phyloP scores from a whole-genome alignment of 108 stramenopile genomes.

The Skeletonema menzelii region DNA sequence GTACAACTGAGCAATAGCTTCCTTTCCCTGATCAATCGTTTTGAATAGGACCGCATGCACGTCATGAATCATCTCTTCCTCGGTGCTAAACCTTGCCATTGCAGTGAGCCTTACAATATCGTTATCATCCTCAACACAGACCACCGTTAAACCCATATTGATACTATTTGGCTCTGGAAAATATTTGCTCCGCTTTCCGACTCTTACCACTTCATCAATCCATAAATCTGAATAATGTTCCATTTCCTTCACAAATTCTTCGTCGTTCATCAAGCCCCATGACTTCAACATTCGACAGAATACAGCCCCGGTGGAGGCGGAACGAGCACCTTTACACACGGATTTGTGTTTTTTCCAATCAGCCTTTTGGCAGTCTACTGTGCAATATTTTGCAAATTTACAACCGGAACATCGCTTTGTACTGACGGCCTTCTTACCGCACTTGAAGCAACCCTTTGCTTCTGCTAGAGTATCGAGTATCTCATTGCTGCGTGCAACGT shows the following conservation, averaged over 20 bases:
- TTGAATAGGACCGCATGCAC: not conserved
- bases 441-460: not conserved
- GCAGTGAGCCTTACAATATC: not conserved
- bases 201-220: not conserved
- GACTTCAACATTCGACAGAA: too few relatives aligned
- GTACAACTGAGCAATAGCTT: not conserved
- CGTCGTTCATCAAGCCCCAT: too few relatives aligned
- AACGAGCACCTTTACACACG: not conserved
- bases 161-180: not conserved
- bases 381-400: not conserved
- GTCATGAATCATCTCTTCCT: not conserved
- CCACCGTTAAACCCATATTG: not conserved
- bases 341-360: not conserved
- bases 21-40: constrained; percentile 1
- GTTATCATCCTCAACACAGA: not conserved
- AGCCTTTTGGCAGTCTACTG: not conserved
- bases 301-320: not conserved
- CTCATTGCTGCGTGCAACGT: not conserved
- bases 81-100: not conserved
- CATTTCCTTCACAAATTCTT: too few relatives aligned
- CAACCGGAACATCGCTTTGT: not conserved
- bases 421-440: not conserved
- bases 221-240: not conserved
- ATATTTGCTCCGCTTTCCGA: not conserved
- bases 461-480: not conserved